phyloP scores from a whole-genome alignment of 2,329 filamentous ascomycete species.

The Ophiognomonia clavigignenti-juglandacearum region DNA sequence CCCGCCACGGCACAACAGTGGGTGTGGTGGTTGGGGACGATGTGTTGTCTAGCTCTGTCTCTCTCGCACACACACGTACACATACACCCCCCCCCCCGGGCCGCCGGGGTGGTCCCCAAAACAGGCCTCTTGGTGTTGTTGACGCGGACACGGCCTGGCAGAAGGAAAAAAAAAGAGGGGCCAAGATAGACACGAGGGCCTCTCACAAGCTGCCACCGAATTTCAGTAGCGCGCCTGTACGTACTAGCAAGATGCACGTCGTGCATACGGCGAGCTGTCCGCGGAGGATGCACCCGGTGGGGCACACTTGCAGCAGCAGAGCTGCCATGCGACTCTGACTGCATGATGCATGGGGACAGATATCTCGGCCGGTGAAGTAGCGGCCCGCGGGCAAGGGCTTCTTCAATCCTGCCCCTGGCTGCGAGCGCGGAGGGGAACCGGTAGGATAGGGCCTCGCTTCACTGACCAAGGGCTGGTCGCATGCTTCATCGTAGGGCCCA shows the following conservation, averaged over 20 bases:
- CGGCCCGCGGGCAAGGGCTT: too few species aligned
- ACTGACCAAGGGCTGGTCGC: too few species aligned
- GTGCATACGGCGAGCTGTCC: slow-evolving; percentile 17
- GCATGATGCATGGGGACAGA: not conserved
- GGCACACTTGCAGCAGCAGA: slow-evolving; percentile 12
- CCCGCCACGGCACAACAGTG: slow-evolving; percentile 1
- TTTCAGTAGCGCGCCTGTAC: slow-evolving; percentile 16
- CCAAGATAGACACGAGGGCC: slow-evolving; percentile 7
- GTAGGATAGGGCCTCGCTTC: not conserved
- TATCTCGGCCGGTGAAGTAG: slow-evolving; percentile 2
- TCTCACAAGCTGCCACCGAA: slow-evolving; percentile 11
- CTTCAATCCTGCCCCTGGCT: too few species aligned
- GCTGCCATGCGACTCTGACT: slow-evolving; percentile 4
- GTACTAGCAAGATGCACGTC: slow-evolving; percentile 13
- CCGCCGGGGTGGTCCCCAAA: slow-evolving; percentile 14
- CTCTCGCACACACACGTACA: not conserved
- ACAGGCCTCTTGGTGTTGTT: too few species aligned
- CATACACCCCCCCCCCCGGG: not conserved
- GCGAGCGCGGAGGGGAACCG: too few species aligned
- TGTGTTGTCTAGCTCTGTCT: slow-evolving; percentile 9
- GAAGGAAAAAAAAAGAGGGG: too few species aligned
- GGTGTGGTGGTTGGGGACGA: slow-evolving; percentile 6
- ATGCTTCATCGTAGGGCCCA: too few species aligned
- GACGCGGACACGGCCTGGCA: too few species aligned
- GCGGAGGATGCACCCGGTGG: slow-evolving; percentile 15